Conservation (phyloP, 164 flowering plant species). For the Vitis riparia region DNA sequence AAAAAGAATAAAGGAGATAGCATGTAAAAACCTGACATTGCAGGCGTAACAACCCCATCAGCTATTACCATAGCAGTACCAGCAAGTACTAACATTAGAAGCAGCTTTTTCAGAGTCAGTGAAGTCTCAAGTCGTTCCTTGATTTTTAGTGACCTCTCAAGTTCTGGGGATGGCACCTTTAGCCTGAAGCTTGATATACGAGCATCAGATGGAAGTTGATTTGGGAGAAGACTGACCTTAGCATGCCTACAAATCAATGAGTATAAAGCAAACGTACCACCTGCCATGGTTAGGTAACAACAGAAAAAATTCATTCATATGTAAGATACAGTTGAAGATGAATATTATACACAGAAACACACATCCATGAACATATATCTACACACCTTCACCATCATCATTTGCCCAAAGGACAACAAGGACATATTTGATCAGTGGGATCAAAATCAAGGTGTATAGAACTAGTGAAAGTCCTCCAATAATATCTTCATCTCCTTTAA, state of each 20-base stretch:
- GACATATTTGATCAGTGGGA: constrained; percentile 89
- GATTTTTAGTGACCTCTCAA: constrained; percentile 91
- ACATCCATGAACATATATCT: constrained; percentile 2
- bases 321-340: not conserved
- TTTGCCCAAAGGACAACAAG: constrained; percentile 94
- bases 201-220: constrained; percentile 95
- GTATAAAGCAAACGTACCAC: constrained; percentile 98
- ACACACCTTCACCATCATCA: constrained; percentile 97
- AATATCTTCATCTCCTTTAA: constrained; percentile 77
- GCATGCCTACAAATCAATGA: constrained; percentile 97
- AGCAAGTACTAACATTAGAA: constrained; percentile 83
- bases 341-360: not conserved
- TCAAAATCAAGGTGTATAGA: constrained; percentile 81
- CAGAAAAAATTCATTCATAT: not conserved
- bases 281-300: constrained; percentile 43
- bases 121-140: constrained; percentile 92
- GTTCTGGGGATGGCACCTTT: constrained; percentile 97
- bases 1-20: not conserved
- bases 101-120: constrained; percentile 70
- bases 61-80: constrained; percentile 99
- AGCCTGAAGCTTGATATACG: constrained; percentile 99
- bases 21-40: constrained; percentile 85
- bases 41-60: constrained; percentile 96
- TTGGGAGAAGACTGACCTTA: constrained; percentile 97
- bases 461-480: constrained; percentile 93